phyloP scores from a whole-genome alignment of 176 grass and related monocot species.

The Miscanthus lutarioriparius region DNA sequence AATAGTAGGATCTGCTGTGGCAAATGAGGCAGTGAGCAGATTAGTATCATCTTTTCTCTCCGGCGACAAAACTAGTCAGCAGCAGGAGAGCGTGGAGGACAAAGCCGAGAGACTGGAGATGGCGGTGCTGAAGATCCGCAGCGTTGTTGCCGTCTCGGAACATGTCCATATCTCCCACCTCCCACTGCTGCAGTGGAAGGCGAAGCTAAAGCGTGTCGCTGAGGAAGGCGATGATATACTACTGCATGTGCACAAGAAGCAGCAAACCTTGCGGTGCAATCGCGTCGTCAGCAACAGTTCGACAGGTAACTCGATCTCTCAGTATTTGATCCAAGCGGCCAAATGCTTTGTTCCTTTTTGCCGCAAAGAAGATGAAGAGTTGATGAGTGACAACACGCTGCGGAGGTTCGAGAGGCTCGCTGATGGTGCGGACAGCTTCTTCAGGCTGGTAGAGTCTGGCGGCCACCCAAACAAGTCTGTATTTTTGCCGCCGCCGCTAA shows the following conservation, averaged over 20 bases:
- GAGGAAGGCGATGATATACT: constrained; percentile 3
- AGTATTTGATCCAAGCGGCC: neutral
- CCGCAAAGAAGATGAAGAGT: neutral
- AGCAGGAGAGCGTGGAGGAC: neutral
- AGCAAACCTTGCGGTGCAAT: too few relatives aligned
- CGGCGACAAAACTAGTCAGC: neutral
- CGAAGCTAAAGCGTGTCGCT: neutral
- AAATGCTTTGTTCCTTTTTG: constrained; percentile 11
- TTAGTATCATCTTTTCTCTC: neutral
- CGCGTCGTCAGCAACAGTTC: neutral
- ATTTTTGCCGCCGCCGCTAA: neutral
- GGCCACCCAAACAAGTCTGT: neutral
- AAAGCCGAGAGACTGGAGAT: neutral
- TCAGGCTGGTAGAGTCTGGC: neutral
- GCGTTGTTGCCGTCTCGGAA: neutral
- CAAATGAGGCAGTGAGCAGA: neutral
- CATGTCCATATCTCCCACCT: neutral
- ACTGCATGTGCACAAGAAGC: neutral
- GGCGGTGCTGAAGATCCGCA: constrained; percentile 20
- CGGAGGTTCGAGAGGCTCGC: constrained; percentile 16
- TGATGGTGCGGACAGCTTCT: constrained; percentile 1
- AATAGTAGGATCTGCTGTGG: neutral
- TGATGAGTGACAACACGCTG: neutral
- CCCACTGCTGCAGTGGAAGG: neutral
- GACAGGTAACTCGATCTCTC: neutral